Conservation (phyloP, 306 rosid species). For the Potentilla sterilis region DNA sequence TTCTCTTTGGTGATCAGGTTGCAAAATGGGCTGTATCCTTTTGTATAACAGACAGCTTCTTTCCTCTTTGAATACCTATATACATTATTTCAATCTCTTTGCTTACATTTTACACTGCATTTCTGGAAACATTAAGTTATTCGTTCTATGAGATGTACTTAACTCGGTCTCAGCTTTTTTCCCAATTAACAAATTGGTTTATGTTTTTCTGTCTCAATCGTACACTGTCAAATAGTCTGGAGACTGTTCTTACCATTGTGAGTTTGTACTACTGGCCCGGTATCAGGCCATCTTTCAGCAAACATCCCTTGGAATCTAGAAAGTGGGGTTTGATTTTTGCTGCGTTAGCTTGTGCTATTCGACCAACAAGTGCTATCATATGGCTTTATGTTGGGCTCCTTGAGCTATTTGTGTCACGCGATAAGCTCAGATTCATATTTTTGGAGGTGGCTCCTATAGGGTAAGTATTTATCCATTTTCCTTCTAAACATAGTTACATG, state of each 20-base stretch:
- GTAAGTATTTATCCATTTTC: constrained; percentile 47
- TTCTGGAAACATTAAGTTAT: constrained; percentile 3
- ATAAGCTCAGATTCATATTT: constrained; percentile 54
- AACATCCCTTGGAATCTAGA: constrained; percentile 48
- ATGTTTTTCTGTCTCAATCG: constrained; percentile 75
- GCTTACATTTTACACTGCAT: constrained; percentile 10
- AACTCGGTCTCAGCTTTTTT: constrained; percentile 71
- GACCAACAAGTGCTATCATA: constrained; percentile 84
- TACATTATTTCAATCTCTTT: constrained; percentile 10
- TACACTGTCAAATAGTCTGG: constrained; percentile 84
- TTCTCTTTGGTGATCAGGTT: constrained; percentile 56
- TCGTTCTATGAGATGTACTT: constrained; percentile 33
- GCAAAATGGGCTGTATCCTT: constrained; percentile 96
- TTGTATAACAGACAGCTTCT: neutral
- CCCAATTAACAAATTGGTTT: constrained; percentile 83
- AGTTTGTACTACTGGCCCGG: constrained; percentile 92
- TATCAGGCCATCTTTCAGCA: constrained; percentile 47
- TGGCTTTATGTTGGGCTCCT: constrained; percentile 82
- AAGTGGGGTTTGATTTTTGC: constrained; percentile 74
- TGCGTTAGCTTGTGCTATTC: constrained; percentile 73
- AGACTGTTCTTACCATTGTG: constrained; percentile 79
- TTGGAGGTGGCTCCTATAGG: constrained; percentile 84
- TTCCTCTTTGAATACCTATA: neutral
- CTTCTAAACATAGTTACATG: neutral
- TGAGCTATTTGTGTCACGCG: constrained; percentile 53